Percentiles rank a stretch among this genome's conserved stretches.
Evolutionary conservation across 2,329 filamentous ascomycete genomes (phyloP).

Genomic region (Colletotrichum melonis): DNA sequence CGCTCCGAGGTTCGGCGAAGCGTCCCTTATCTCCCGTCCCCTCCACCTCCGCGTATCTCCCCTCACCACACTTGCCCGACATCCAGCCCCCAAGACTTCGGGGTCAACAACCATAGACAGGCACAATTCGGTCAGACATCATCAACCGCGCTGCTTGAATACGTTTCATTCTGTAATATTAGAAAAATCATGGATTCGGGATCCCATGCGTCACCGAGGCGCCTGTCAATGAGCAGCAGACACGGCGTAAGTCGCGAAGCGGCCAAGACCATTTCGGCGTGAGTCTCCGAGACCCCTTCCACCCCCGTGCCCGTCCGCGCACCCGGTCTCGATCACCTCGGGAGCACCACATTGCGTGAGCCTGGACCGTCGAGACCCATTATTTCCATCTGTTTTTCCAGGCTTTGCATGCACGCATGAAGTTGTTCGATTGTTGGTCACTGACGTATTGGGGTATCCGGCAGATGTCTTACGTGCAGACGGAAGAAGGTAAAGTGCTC

Average conservation of each 20-base stretch:
- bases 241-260: slow-evolving; percentile 11
- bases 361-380: not conserved
- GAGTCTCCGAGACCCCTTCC: slow-evolving; percentile 19
- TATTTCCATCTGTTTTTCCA: not conserved
- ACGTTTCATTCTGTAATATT: too few species aligned
- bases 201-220: not conserved
- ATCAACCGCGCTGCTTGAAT: too few species aligned
- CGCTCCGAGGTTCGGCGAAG: not conserved
- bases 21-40: not conserved
- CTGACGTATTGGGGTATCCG: not conserved
- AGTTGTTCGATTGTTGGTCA: not conserved
- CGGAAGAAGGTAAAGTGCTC: slow-evolving; percentile 36
- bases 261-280: slow-evolving; percentile 31
- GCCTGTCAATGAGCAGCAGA: not conserved
- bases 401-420: too few species aligned
- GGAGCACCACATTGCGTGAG: not conserved
- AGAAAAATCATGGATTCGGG: not conserved
- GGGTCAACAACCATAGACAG: too few species aligned
- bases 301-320: too few species aligned
- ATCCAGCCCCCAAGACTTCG: not conserved
- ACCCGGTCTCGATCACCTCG: not conserved
- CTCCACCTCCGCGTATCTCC: not conserved
- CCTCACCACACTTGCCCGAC: not conserved
- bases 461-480: slow-evolving; percentile 33
- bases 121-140: too few species aligned